Evolutionary conservation across 306 rosid genomes (phyloP).

Genomic region (Morella rubra): DNA sequence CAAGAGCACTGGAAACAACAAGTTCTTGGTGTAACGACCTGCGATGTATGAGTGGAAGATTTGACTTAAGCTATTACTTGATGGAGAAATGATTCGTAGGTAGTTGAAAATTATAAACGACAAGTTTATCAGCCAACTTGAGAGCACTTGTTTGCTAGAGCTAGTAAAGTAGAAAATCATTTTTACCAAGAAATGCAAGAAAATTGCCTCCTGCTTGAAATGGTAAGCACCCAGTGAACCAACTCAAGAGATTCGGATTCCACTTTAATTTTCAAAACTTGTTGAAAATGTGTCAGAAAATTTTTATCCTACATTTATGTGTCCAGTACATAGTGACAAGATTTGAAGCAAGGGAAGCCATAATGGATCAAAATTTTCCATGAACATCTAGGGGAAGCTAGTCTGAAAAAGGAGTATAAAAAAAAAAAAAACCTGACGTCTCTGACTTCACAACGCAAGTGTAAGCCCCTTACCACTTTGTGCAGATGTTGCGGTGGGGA

Average conservation of each 20-base stretch:
- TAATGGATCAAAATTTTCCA: background rate
- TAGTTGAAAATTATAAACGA: background rate
- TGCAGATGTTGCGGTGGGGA: slow-evolving; percentile 52
- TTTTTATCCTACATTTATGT: background rate
- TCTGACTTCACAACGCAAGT: background rate
- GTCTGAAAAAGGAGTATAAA: background rate
- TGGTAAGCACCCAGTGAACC: background rate
- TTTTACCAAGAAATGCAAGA: background rate
- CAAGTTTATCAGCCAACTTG: background rate
- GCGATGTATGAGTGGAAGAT: background rate
- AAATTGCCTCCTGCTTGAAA: background rate
- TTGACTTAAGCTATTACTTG: background rate
- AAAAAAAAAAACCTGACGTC: background rate
- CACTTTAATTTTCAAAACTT: background rate
- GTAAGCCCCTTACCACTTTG: slow-evolving; percentile 42
- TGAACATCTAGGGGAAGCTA: background rate
- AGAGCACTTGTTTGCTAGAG: background rate
- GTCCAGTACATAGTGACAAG: background rate
- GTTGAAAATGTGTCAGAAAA: background rate
- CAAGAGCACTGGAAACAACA: slow-evolving; percentile 38
- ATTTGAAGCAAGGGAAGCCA: background rate
- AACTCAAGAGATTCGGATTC: background rate
- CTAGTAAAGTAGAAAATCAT: background rate
- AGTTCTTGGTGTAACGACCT: slow-evolving; percentile 22
- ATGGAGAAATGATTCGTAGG: background rate